Conservation (phyloP, 306 rosid species). For the Begonia masoniana region DNA sequence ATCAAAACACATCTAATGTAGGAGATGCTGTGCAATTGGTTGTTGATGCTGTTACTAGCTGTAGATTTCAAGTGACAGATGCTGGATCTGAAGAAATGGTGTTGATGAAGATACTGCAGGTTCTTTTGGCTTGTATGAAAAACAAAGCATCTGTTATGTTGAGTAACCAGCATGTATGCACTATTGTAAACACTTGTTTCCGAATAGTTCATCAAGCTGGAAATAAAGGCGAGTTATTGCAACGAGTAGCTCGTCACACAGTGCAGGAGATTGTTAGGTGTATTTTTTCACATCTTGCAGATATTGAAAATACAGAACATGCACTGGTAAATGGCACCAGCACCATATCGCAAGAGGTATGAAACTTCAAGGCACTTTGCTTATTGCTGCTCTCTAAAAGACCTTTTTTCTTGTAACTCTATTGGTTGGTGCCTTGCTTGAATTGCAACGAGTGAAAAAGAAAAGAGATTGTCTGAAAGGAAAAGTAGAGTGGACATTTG, state of each 20-base stretch:
- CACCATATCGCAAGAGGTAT: constrained; percentile 5
- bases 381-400: background rate
- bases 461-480: background rate
- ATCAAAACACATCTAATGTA: constrained; percentile 70
- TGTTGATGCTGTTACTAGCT: constrained; percentile 94
- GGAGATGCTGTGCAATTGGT: constrained; percentile 89
- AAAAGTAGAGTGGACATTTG: background rate
- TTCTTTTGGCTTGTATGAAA: constrained; percentile 93
- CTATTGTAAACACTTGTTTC: constrained; percentile 88
- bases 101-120: constrained; percentile 88
- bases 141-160: constrained; percentile 82
- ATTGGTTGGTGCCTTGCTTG: too few relatives aligned
- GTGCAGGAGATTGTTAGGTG: constrained; percentile 87
- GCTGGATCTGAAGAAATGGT: constrained; percentile 92
- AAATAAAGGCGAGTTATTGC: constrained; percentile 81
- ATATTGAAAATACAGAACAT: constrained; percentile 55
- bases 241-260: constrained; percentile 81
- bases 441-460: too few relatives aligned
- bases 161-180: constrained; percentile 97
- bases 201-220: constrained; percentile 98
- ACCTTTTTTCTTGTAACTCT: background rate
- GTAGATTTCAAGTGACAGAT: constrained; percentile 94
- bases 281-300: constrained; percentile 89
- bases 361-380: constrained; percentile 1
- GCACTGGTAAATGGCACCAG: constrained; percentile 23